Conservation (phyloP, 2,329 filamentous ascomycete species). For the Fusarium fujikuroi region DNA sequence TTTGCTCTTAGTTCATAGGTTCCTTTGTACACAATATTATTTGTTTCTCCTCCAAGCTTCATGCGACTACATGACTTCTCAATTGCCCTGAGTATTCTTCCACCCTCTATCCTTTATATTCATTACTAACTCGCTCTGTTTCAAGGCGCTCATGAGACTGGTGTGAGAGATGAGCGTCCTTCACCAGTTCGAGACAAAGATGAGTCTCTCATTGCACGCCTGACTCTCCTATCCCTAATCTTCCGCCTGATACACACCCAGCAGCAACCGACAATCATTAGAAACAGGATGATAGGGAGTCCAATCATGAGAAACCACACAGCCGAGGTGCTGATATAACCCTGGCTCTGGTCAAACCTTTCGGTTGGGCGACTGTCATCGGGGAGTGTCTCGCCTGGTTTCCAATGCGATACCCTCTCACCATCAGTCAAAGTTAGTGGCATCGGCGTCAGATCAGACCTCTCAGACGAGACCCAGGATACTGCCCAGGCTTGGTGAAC, state of each 20-base stretch:
- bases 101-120: too few relatives aligned
- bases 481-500: not conserved
- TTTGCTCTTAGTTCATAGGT: too few relatives aligned
- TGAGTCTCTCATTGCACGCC: too few relatives aligned
- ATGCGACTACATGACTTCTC: too few relatives aligned
- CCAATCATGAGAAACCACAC: constrained; percentile 1
- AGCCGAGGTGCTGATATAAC: not conserved
- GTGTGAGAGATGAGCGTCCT: too few relatives aligned
- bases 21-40: too few relatives aligned
- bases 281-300: not conserved
- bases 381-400: not conserved
- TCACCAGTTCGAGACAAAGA: too few relatives aligned
- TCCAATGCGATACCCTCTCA: not conserved
- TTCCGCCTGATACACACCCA: not conserved
- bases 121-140: too few relatives aligned
- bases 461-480: not conserved
- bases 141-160: too few relatives aligned
- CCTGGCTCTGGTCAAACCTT: not conserved
- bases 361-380: not conserved
- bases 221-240: not conserved
- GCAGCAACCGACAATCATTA: not conserved
- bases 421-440: not conserved
- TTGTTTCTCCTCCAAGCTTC: too few relatives aligned
- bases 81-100: too few relatives aligned
- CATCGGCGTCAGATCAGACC: not conserved